Conservation (phyloP, 805 yeast genomes). For the Metschnikowia dekortorum region DNA sequence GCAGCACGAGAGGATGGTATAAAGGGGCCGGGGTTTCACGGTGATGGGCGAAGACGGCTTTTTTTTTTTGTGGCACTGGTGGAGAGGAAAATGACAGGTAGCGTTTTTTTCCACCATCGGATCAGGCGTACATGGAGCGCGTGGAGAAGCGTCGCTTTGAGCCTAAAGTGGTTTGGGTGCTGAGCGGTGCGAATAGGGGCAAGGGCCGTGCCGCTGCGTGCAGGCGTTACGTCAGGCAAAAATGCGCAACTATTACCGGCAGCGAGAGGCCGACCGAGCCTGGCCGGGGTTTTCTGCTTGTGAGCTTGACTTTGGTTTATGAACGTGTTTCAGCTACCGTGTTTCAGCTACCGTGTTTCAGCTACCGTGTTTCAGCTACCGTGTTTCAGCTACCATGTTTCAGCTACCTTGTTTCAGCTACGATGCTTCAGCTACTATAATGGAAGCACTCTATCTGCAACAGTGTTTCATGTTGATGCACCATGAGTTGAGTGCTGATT, state of each 20-base stretch:
- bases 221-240: constrained; percentile 1
- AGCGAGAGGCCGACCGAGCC: background rate
- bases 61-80: background rate
- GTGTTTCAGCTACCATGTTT: too few relatives aligned
- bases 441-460: too few relatives aligned
- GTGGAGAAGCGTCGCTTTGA: constrained; percentile 3
- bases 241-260: background rate
- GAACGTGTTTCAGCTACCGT: background rate
- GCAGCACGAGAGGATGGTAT: background rate
- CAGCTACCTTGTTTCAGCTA: too few relatives aligned
- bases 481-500: too few relatives aligned
- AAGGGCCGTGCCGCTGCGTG: background rate
- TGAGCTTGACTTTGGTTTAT: background rate
- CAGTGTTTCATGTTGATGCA: too few relatives aligned
- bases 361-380: too few relatives aligned
- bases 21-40: background rate
- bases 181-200: constrained; percentile 2
- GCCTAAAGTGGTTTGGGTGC: constrained; percentile 1
- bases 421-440: too few relatives aligned
- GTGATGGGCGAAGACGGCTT: background rate
- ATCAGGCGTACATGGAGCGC: background rate
- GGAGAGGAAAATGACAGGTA: constrained; percentile 5
- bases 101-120: constrained; percentile 1
- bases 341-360: too few relatives aligned
- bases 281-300: background rate